These are phyloP conservation scores for Xanthoparmelia taractica DNA, from an alignment of 495 filamentous ascomycete genomes.

Conservation along the genomic window DNA sequence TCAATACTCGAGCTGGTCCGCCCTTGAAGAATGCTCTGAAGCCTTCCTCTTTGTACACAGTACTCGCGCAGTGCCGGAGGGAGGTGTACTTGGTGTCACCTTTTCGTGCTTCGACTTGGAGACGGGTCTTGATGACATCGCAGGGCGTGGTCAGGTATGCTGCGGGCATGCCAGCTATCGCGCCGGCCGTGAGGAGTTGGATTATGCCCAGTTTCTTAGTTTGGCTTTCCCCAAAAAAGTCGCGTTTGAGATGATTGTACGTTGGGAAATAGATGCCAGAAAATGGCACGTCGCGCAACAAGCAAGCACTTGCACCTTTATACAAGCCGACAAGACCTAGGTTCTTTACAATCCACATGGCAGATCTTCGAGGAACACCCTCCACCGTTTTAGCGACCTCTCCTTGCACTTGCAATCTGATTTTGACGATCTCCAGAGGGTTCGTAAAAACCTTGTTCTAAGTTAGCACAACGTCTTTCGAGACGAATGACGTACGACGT, in stretches of 20 bases:
- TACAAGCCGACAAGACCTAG: conserved; percentile 92
- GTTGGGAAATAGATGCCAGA: conserved; percentile 98
- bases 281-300: conserved; percentile 94
- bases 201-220: conserved; percentile 85
- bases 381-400: conserved; percentile 87
- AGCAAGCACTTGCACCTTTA: conserved; percentile 93
- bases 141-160: conserved; percentile 96
- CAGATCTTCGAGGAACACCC: conserved; percentile 71
- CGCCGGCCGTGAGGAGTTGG: conserved; percentile 89
- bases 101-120: conserved; percentile 95
- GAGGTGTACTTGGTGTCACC: conserved; percentile 80
- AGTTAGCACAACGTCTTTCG: conserved; percentile 2
- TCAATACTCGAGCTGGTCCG: conserved; percentile 85
- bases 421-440: conserved; percentile 97
- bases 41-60: conserved; percentile 82
- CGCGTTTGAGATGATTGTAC: conserved; percentile 88
- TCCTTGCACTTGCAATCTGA: conserved; percentile 93
- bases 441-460: conserved; percentile 77
- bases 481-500: conserved; percentile 36
- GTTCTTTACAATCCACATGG: conserved; percentile 95
- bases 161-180: conserved; percentile 96
- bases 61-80: conserved; percentile 76
- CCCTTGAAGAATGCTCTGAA: conserved; percentile 98
- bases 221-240: conserved; percentile 84
- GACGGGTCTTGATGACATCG: conserved; percentile 97